These are phyloP conservation scores for Russula abietina DNA, from an alignment of 768 basidiomycete genomes.

Conservation along the genomic window DNA sequence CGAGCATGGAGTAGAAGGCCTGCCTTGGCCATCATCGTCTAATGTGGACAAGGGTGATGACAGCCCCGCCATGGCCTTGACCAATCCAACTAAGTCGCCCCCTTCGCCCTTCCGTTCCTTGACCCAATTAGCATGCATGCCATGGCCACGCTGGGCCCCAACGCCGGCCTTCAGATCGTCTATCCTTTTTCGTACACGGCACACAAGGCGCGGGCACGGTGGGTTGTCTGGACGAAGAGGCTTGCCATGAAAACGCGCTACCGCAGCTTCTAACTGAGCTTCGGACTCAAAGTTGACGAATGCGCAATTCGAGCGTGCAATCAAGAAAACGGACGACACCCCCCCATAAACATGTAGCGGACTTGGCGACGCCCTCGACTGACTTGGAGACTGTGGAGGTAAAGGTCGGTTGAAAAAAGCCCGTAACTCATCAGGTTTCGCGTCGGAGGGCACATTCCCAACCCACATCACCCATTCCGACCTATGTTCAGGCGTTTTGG, in stretches of 20 bases:
- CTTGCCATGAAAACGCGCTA: slow-evolving; percentile 64
- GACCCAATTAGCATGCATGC: slow-evolving; percentile 81
- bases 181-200: slow-evolving; percentile 70
- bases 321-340: slow-evolving; percentile 83
- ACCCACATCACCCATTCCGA: slow-evolving; percentile 97
- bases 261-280: slow-evolving; percentile 56
- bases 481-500: slow-evolving; percentile 63
- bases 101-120: slow-evolving; percentile 41
- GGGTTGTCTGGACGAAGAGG: slow-evolving; percentile 64
- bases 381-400: slow-evolving; percentile 17
- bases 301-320: slow-evolving; percentile 90
- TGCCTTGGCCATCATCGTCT: slow-evolving; percentile 35
- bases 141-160: slow-evolving; percentile 81
- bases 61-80: slow-evolving; percentile 19
- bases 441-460: slow-evolving; percentile 84
- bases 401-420: slow-evolving; percentile 58
- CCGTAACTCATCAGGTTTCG: slow-evolving; percentile 81
- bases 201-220: slow-evolving; percentile 73
- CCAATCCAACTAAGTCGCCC: slow-evolving; percentile 11
- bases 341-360: slow-evolving; percentile 38
- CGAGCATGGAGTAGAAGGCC: slow-evolving; percentile 34
- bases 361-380: slow-evolving; percentile 15
- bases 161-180: slow-evolving; percentile 89
- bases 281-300: slow-evolving; percentile 84
- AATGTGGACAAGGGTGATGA: slow-evolving; percentile 33